These are phyloP conservation scores for Aspergillus bertholletiae DNA, from an alignment of 495 filamentous ascomycete genomes.

Conservation along the genomic window DNA sequence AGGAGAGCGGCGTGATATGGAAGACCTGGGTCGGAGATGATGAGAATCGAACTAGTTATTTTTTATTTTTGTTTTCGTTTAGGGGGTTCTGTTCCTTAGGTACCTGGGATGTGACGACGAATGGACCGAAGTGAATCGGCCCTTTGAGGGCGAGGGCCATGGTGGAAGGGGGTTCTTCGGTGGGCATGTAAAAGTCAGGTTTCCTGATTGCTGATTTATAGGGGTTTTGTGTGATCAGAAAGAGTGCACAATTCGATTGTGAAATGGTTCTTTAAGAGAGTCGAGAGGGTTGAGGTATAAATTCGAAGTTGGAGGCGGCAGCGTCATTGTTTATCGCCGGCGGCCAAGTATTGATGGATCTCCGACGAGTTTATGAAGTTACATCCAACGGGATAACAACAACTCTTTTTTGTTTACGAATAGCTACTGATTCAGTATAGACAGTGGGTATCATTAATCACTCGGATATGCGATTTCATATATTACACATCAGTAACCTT, in stretches of 20 bases:
- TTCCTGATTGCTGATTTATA: background rate
- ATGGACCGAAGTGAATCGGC: slow-evolving; percentile 45
- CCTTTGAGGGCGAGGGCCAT: slow-evolving; percentile 26
- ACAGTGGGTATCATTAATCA: slow-evolving; percentile 40
- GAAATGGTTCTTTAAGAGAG: background rate
- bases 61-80: slow-evolving; percentile 1
- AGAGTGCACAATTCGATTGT: background rate
- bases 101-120: slow-evolving; percentile 46
- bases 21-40: too few species aligned
- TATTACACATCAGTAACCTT: slow-evolving; percentile 27
- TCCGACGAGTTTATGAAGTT: background rate
- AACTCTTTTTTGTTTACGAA: background rate
- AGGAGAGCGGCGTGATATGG: slow-evolving; percentile 71
- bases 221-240: background rate
- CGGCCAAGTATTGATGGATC: background rate
- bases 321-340: background rate
- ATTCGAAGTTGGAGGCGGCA: background rate
- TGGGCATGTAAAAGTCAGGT: background rate
- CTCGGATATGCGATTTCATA: slow-evolving; percentile 21
- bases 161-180: background rate
- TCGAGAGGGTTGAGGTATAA: background rate
- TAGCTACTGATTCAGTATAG: background rate
- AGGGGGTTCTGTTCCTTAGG: too few species aligned
- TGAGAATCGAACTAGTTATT: too few species aligned
- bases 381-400: background rate